A percentile compares a stretch with the other conserved stretches of the same genome.
phyloP scores from a whole-genome alignment of 176 grass and related monocot species.

The Carex myosuroides region DNA sequence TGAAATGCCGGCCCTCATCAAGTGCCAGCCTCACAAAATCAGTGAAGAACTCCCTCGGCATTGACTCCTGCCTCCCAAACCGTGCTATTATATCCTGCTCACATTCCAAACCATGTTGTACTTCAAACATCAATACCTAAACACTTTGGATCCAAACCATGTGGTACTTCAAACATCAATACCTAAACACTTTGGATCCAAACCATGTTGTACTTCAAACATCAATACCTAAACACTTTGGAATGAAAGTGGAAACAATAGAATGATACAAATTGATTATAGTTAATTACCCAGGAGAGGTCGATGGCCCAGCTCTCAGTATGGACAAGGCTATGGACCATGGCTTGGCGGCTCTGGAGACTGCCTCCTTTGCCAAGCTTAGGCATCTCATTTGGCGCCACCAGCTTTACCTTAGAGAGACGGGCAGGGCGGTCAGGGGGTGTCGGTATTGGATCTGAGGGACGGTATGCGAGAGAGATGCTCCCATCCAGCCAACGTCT shows the following conservation, averaged over 20 bases:
- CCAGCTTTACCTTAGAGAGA: conserved; percentile 54
- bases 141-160: neutral
- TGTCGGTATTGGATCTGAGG: neutral
- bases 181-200: neutral
- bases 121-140: neutral
- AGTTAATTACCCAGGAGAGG: conserved; percentile 49
- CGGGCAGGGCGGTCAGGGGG: conserved; percentile 58
- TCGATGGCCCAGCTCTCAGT: conserved; percentile 97
- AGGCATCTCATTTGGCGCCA: conserved; percentile 49
- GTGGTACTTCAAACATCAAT: no score
- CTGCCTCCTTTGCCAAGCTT: conserved; percentile 86
- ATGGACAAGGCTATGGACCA: conserved; percentile 85
- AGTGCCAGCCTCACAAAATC: conserved; percentile 68
- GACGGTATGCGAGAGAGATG: conserved; percentile 46
- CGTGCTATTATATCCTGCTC: conserved; percentile 73
- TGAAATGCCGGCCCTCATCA: conserved; percentile 69
- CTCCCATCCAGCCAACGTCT: conserved; percentile 45
- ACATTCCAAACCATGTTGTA: neutral
- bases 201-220: neutral
- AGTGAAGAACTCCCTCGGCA: conserved; percentile 76
- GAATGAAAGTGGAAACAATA: neutral
- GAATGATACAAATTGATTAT: neutral
- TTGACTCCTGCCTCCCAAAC: conserved; percentile 43
- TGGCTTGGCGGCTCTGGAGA: conserved; percentile 65
- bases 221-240: neutral